A percentile compares a stretch with the other conserved stretches of the same genome.
Conservation (phyloP, 495 filamentous ascomycete species). For the Sporormia fimetaria region DNA sequence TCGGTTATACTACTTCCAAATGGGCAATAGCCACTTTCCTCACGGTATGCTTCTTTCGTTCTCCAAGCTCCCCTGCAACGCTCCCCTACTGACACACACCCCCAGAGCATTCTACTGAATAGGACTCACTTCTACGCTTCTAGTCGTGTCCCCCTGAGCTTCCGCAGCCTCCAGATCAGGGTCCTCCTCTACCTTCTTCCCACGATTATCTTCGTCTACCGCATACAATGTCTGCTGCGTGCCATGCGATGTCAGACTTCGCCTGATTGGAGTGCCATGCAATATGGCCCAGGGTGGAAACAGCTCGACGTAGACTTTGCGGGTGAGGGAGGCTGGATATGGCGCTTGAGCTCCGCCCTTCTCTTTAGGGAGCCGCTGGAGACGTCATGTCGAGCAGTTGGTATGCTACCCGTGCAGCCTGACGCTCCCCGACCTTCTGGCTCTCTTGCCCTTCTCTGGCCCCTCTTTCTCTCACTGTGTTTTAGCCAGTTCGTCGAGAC, state of each 20-base stretch:
- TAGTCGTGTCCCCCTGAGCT: constrained; percentile 58
- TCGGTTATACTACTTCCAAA: constrained; percentile 82
- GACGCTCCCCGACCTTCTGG: constrained; percentile 42
- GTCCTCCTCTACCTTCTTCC: constrained; percentile 62
- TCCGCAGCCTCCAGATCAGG: constrained; percentile 56
- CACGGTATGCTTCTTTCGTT: constrained; percentile 41
- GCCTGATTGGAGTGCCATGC: constrained; percentile 56
- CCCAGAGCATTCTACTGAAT: constrained; percentile 73
- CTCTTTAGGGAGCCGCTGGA: constrained; percentile 57
- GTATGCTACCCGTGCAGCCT: constrained; percentile 45
- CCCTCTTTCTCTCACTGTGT: constrained; percentile 71
- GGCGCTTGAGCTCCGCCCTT: constrained; percentile 54
- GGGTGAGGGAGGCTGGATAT: constrained; percentile 54
- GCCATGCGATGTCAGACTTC: constrained; percentile 90
- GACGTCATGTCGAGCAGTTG: constrained; percentile 57
- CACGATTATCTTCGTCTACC: constrained; percentile 59
- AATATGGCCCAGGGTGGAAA: constrained; percentile 61
- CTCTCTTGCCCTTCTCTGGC: constrained; percentile 77
- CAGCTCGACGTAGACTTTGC: constrained; percentile 61
- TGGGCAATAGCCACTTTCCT: constrained; percentile 84
- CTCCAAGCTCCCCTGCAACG: background rate
- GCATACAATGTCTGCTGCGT: constrained; percentile 59
- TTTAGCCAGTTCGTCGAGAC: constrained; percentile 82
- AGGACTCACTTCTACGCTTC: constrained; percentile 89
- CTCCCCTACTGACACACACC: constrained; percentile 12